Percentiles rank a stretch among this genome's conserved stretches.
These are phyloP conservation scores for Massariosphaeria phaeospora DNA, from an alignment of 495 filamentous ascomycete genomes.

Conservation along the genomic window DNA sequence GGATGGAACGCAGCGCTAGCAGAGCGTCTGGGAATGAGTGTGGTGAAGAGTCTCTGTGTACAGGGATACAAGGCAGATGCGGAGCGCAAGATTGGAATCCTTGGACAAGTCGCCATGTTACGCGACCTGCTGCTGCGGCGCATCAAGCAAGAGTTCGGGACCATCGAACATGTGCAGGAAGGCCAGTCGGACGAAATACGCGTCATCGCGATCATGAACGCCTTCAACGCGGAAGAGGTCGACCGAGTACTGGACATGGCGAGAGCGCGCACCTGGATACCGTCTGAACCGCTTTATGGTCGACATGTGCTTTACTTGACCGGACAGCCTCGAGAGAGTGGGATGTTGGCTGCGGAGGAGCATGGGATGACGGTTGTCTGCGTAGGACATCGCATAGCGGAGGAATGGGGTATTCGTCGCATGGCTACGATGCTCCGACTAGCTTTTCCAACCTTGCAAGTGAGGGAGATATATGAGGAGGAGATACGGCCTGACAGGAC, in stretches of 20 bases:
- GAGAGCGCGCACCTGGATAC: conserved; percentile 10
- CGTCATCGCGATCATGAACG: conserved; percentile 32
- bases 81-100: conserved; percentile 22
- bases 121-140: background rate
- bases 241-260: conserved; percentile 16
- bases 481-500: no score
- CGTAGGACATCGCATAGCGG: conserved; percentile 23
- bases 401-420: conserved; percentile 30
- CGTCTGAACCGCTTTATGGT: background rate
- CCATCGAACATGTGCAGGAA: background rate
- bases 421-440: conserved; percentile 14
- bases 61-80: conserved; percentile 30
- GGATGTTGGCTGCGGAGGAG: conserved; percentile 21
- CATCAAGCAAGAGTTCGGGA: conserved; percentile 21
- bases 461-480: conserved; percentile 24
- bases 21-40: conserved; percentile 13
- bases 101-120: conserved; percentile 7
- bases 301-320: conserved; percentile 31
- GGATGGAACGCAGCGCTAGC: conserved; percentile 28
- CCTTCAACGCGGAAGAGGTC: conserved; percentile 24
- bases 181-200: background rate
- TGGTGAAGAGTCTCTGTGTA: conserved; percentile 10
- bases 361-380: conserved; percentile 22
- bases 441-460: conserved; percentile 17
- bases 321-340: conserved; percentile 15